Evolutionary conservation across 768 basidiomycete species (phyloP).

Genomic region (Pulveroboletus sp.): DNA sequence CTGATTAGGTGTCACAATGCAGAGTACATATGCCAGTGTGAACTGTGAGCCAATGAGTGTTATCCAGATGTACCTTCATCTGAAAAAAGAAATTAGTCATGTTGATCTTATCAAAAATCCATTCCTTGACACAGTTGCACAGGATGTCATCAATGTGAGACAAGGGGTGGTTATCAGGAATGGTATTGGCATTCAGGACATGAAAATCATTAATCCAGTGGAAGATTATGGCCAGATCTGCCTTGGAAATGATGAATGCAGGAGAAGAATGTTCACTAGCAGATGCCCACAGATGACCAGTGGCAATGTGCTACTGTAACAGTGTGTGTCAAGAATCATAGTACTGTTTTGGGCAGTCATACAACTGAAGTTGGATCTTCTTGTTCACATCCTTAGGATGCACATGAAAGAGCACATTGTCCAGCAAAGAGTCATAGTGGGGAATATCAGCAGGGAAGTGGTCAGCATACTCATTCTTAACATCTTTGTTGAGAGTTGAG

Average conservation of each 20-base stretch:
- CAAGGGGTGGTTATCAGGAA: slow-evolving; percentile 17
- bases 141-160: slow-evolving; percentile 21
- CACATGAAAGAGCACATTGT: slow-evolving; percentile 21
- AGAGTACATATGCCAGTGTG: slow-evolving; percentile 20
- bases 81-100: too few relatives aligned
- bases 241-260: slow-evolving; percentile 37
- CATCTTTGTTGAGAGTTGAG: too few relatives aligned
- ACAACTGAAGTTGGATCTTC: slow-evolving; percentile 18
- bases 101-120: too few relatives aligned
- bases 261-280: slow-evolving; percentile 31
- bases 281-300: slow-evolving; percentile 31
- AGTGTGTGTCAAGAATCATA: slow-evolving; percentile 31
- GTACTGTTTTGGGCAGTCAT: slow-evolving; percentile 35
- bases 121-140: slow-evolving; percentile 24
- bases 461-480: too few relatives aligned
- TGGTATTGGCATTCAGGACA: slow-evolving; percentile 19
- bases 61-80: slow-evolving; percentile 26
- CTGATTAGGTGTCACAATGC: slow-evolving; percentile 8
- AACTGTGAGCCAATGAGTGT: slow-evolving; percentile 35
- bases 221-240: slow-evolving; percentile 19
- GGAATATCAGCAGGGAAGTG: slow-evolving; percentile 28
- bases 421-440: slow-evolving; percentile 19
- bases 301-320: slow-evolving; percentile 31
- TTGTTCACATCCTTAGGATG: slow-evolving; percentile 26
- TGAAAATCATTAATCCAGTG: slow-evolving; percentile 32